Percentiles rank a stretch among this genome's conserved stretches.
These are phyloP conservation scores for Rhizopus delemar DNA, from an alignment of 371 early-diverging fungal species.

Conservation along the genomic window DNA sequence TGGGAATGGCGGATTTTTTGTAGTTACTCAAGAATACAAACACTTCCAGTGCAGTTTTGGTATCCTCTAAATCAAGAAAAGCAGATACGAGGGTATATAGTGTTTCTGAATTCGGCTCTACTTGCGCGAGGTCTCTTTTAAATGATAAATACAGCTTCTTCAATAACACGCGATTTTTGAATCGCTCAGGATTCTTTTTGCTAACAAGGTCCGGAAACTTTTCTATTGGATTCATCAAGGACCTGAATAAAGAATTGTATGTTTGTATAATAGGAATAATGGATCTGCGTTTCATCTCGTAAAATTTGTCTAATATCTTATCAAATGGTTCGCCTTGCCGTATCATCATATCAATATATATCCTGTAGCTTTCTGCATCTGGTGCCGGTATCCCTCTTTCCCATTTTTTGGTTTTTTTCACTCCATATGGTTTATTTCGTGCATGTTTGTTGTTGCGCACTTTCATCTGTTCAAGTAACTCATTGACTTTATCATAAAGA, in stretches of 20 bases:
- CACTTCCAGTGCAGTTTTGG: conserved; percentile 45
- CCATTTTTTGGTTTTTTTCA: conserved; percentile 4
- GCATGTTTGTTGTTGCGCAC: not conserved
- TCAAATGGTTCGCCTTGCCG: conserved; percentile 19
- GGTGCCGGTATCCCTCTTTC: not conserved
- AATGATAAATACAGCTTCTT: conserved; percentile 31
- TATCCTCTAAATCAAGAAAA: conserved; percentile 58
- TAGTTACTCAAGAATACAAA: conserved; percentile 40
- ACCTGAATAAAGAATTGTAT: conserved; percentile 41
- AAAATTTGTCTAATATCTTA: conserved; percentile 9
- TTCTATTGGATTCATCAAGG: conserved; percentile 24
- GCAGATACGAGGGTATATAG: conserved; percentile 56
- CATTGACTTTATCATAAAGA: conserved; percentile 24
- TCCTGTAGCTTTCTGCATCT: conserved; percentile 40
- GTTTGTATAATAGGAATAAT: conserved; percentile 20
- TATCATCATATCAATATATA: conserved; percentile 36
- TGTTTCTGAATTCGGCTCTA: conserved; percentile 47
- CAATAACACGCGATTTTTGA: conserved; percentile 9
- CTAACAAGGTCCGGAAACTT: not conserved
- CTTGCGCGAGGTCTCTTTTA: conserved; percentile 22
- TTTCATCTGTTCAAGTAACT: conserved; percentile 33
- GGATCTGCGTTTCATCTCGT: not conserved
- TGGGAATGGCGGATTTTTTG: conserved; percentile 1
- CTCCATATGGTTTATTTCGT: not conserved
- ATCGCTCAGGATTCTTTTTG: conserved; percentile 1